Base-by-base conservation (phyloP, 306 rosid genomes). In the Castanea sativa region DNA sequence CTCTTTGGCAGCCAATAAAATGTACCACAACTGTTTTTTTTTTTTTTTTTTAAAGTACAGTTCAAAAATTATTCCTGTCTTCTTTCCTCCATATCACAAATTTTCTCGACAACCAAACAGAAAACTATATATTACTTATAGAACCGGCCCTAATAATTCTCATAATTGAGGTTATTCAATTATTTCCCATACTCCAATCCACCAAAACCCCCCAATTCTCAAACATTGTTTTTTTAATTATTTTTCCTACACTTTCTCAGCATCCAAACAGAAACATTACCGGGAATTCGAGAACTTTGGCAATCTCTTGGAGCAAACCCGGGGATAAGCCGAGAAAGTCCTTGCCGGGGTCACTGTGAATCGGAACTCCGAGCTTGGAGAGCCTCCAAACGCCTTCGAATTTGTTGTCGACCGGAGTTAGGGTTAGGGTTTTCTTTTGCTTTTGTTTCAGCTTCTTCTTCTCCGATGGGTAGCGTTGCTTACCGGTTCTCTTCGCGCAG, bases 381-480 rank as follows among this genome's bases (percentile, higher is more conserved):
- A 95, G 86, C 81, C 96, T 84, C 99, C 99, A 93, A 19, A 85
- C 83, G 12, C 98, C 99, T 41, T 91, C 86, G 69, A 85, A 87
- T 84, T 89, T 93, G 85, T 79, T 67, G 15, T 75, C 60, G 4
- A 69, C 79, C 80, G 79, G 1, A 78, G 72, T 3, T 41, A 41
- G 12, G 11, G 45, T 41, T 41, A 87, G 52, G 65, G 80, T 78
- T 20, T 93, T 83, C 86, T 83, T 90, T 21, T 83, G 88, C 88
- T 90, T 93, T 64, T 83, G 57, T 57, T 78, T 91, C 6, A 95
- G 87, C 74, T 84, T 88, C 92, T 89, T 95, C 88, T 91, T 92
- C 91, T 95, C 98, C 6, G 99, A 95, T 0, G 99, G 99, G 83
- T 95, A 95, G 79, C 92, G 80, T 88, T 78, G 91, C 85, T 84